Base-by-base conservation (phyloP, 2,329 filamentous ascomycete genomes). In the Fusarium poae region DNA sequence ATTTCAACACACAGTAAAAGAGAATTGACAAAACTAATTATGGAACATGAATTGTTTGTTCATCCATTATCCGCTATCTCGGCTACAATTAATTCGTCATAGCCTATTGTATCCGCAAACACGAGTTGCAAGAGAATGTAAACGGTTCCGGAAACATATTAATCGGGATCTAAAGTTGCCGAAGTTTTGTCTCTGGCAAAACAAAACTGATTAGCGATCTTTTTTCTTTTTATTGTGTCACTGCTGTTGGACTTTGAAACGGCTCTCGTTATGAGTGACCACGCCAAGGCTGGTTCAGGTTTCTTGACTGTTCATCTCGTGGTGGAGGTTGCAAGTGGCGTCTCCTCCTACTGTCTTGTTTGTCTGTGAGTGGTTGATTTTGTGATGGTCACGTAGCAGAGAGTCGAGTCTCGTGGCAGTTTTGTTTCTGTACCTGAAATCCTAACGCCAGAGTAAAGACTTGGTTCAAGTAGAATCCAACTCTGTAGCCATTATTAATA, bases 231-330 rank as follows among this genome's bases (percentile, higher is more conserved):
- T 46, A 45, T 46, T 46, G 21, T 44, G 60, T 39, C 13, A 25
- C 12, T 34, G 57, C 58, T 53, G 39, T 45, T 62, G 46, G 48
- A 27, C 37, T 44, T 40, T 70, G 67, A 70, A 70, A 70, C 67
- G 50, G 65, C 62, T 69, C 27, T 20, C 35, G 37, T 52, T 56
- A 23, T 34, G 48, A 21, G 18, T 27, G 39, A 46, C 25, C 43
- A 52, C 52, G 67, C 67, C 67, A 70, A 70, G 67, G 39, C 39
- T 60, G 67, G 43, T 35, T 60, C 57, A 57, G 62, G 57, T 68
- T 56, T 51, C 57, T 67, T 50, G 35, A 57, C 52, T 37, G 25
- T 25, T 23, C 23, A 40, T 51, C 18, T 51, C 56, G 61, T 58
- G 56, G 61, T 59, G 61, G 65, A 62, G 57, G 46, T 42, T 39